Evolutionary conservation across 2,329 filamentous ascomycete species (phyloP).

Genomic region (Hymenoscyphus fructigenus): DNA sequence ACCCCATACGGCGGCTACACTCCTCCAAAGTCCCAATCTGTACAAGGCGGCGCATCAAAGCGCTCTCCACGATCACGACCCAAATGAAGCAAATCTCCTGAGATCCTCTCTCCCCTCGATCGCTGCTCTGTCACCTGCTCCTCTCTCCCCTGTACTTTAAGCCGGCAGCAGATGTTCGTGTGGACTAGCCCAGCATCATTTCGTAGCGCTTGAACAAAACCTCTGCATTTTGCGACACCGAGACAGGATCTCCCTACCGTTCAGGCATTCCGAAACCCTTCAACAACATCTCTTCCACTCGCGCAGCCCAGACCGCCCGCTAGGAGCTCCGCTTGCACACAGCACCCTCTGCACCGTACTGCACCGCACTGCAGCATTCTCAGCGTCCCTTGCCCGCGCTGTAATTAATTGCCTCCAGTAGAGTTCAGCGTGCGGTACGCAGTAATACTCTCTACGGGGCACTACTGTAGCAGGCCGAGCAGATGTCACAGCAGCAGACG

Average conservation of each 20-base stretch:
- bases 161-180: neutral
- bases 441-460: too few relatives aligned
- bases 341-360: neutral
- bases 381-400: neutral
- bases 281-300: neutral
- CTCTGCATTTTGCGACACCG: neutral
- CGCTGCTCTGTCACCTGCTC: too few relatives aligned
- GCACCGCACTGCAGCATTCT: neutral
- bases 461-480: too few relatives aligned
- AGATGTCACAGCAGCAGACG: too few relatives aligned
- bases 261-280: neutral
- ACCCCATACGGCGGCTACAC: neutral
- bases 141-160: too few relatives aligned
- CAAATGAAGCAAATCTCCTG: neutral
- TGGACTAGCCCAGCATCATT: neutral
- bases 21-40: neutral
- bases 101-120: neutral
- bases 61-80: neutral
- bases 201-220: neutral
- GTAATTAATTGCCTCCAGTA: too few relatives aligned
- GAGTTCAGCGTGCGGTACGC: too few relatives aligned
- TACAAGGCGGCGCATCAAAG: neutral
- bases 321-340: neutral
- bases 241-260: neutral
- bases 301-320: neutral